phyloP scores from a whole-genome alignment of 139 green algal genomes.

The Raphidocelis subcapitata region DNA sequence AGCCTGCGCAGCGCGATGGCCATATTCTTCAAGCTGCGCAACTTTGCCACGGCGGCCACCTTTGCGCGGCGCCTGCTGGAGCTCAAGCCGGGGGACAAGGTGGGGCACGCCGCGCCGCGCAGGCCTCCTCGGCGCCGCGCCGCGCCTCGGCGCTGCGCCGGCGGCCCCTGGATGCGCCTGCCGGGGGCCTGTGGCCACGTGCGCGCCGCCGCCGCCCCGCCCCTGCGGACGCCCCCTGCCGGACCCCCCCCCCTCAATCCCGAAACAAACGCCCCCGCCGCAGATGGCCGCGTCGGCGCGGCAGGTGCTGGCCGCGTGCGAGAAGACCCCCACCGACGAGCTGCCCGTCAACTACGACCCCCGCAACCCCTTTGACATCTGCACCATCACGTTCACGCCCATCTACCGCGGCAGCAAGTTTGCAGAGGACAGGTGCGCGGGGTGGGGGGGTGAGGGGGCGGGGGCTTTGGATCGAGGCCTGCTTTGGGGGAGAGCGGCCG shows the following conservation, averaged over 20 bases:
- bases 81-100: constrained; percentile 87
- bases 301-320: constrained; percentile 92
- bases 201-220: too few species aligned
- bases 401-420: constrained; percentile 80
- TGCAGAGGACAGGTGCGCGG: constrained; percentile 14
- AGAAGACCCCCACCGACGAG: constrained; percentile 87
- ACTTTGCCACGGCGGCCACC: constrained; percentile 83
- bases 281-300: constrained; percentile 77
- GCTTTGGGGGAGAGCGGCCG: too few species aligned
- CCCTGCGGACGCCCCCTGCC: not conserved
- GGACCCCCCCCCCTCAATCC: not conserved
- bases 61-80: constrained; percentile 96
- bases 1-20: constrained; percentile 89
- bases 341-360: constrained; percentile 92
- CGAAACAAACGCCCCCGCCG: not conserved
- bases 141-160: too few species aligned
- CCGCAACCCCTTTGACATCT: constrained; percentile 98
- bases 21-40: constrained; percentile 96
- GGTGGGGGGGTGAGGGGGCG: too few species aligned
- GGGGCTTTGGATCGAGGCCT: too few species aligned
- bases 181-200: not conserved
- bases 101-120: constrained; percentile 45
- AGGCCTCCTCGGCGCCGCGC: too few species aligned
- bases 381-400: constrained; percentile 89
- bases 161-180: too few species aligned